Evolutionary conservation across 257 asterid species (phyloP).

Genomic region (Przewalskia tangutica): DNA sequence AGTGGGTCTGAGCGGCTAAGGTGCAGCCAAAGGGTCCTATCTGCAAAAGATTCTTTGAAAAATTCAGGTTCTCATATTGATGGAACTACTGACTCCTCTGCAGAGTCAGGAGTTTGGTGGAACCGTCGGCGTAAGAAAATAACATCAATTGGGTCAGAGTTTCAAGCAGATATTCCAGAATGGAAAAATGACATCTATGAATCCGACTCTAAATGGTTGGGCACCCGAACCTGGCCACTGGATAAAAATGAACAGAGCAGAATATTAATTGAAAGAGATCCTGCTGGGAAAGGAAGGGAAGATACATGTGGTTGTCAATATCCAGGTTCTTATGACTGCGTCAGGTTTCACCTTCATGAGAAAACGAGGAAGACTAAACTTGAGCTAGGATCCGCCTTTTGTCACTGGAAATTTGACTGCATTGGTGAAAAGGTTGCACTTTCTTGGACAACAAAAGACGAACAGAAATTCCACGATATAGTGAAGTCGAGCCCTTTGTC

Average conservation of each 20-base stretch:
- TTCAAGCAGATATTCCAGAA: conserved; percentile 46
- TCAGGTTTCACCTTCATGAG: conserved; percentile 25
- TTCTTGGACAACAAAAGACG: conserved; percentile 29
- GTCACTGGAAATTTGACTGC: conserved; percentile 17
- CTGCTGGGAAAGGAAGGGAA: conserved; percentile 33
- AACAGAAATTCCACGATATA: conserved; percentile 20
- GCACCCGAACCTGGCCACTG: conserved; percentile 29
- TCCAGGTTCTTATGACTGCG: conserved; percentile 30
- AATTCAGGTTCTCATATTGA: conserved; percentile 29
- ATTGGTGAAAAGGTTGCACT: conserved; percentile 28
- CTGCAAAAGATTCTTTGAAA: conserved; percentile 39
- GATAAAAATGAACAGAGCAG: conserved; percentile 14
- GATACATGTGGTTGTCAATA: conserved; percentile 34
- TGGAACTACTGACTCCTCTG: conserved; percentile 18
- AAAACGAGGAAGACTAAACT: conserved; percentile 20
- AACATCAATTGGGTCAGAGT: conserved; percentile 29
- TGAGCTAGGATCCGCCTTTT: conserved; percentile 32
- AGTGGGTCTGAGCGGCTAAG: conserved; percentile 39
- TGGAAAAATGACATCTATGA: conserved; percentile 19
- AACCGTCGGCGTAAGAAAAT: conserved; percentile 17
- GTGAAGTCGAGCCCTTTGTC: conserved; percentile 16
- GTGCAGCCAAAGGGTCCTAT: conserved; percentile 57
- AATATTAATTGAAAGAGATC: conserved; percentile 31
- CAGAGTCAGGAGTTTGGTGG: conserved; percentile 24
- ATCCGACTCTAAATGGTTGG: conserved; percentile 44